Evolutionary conservation across 2,329 filamentous ascomycete species (phyloP).

Genomic region (Alternaria sp.): DNA sequence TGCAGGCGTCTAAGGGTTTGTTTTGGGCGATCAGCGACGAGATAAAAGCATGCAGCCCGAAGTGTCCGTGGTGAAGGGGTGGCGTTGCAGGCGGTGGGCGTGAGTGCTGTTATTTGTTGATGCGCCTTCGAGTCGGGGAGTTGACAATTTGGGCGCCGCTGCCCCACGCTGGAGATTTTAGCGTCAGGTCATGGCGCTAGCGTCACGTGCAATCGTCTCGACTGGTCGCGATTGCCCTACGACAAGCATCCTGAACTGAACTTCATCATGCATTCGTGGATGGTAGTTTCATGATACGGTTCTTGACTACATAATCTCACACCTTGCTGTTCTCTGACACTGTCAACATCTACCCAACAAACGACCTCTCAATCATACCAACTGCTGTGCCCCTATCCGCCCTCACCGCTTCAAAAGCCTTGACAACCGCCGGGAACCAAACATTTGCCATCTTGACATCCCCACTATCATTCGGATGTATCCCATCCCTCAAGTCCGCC

Average conservation of each 20-base stretch:
- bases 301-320: not conserved
- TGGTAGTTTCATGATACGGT: not conserved
- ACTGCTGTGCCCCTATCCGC: slow-evolving; percentile 17
- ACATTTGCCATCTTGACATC: slow-evolving; percentile 52
- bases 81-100: slow-evolving; percentile 1
- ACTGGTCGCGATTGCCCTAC: not conserved
- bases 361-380: not conserved
- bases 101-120: slow-evolving; percentile 35
- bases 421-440: slow-evolving; percentile 39
- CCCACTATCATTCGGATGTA: slow-evolving; percentile 51
- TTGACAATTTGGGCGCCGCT: slow-evolving; percentile 24
- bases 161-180: slow-evolving; percentile 23
- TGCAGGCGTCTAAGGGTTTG: slow-evolving; percentile 2
- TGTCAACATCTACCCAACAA: not conserved
- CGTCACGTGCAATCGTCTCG: slow-evolving; percentile 9
- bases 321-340: not conserved
- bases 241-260: not conserved
- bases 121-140: slow-evolving; percentile 21
- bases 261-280: not conserved
- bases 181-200: slow-evolving; percentile 8
- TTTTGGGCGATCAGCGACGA: slow-evolving; percentile 7
- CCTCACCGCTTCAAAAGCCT: slow-evolving; percentile 31
- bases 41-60: slow-evolving; percentile 10
- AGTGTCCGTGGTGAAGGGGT: slow-evolving; percentile 3
- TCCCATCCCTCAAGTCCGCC: slow-evolving; percentile 47